Evolutionary conservation across 805 yeast species (phyloP), one percentile per base, ranked within the genome.

Genomic region (Danielia oregonensis): DNA sequence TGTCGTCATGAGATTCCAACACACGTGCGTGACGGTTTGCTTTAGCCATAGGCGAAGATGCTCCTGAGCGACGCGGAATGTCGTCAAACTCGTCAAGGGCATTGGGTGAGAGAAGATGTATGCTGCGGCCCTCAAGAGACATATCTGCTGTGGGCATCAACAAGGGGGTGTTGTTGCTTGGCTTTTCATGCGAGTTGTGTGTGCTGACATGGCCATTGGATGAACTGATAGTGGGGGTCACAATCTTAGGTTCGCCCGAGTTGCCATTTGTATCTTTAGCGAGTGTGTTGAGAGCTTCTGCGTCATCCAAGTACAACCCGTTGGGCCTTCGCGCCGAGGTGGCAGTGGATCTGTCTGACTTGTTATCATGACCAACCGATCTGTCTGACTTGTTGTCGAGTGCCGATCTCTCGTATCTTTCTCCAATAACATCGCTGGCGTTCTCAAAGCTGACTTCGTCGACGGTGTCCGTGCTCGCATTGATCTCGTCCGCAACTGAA

Each of bases 11-110:
- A 2, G 66, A 58, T 39, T 67, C 73, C 4, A 67, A 62, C 6
- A 67, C 70, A 18, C 72, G 54, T 2, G 73, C 73, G 42, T 67
- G 73, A 33, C 73, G 52, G 36, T 67, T 67, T 5, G 55, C 66
- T 41, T 51, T 61, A 1, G 71, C 73, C 51, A 62, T 51, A 5
- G 73, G 73, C 18, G 70, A 63, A 6, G 66, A 50, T 17, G 61
- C 54, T 9, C 49, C 51, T 1, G 65, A 52, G 29, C 68, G 49
- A 5, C 49, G 42, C 16, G 39, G 35, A 4, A 35, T 43, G 5
- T 57, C 65, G 4, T 49, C 50, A 9, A 36, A 36, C n/a, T n/a
- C n/a, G n/a, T n/a, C n/a, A n/a, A n/a, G n/a, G n/a, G n/a, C n/a
- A 8, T 43, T 36, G 10, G 37, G 14, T 14, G 39, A 24, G 6